A percentile compares a stretch with the other conserved stretches of the same genome.
Evolutionary conservation across 768 basidiomycete species (phyloP).

Genomic region (Holtermannia corniformis): DNA sequence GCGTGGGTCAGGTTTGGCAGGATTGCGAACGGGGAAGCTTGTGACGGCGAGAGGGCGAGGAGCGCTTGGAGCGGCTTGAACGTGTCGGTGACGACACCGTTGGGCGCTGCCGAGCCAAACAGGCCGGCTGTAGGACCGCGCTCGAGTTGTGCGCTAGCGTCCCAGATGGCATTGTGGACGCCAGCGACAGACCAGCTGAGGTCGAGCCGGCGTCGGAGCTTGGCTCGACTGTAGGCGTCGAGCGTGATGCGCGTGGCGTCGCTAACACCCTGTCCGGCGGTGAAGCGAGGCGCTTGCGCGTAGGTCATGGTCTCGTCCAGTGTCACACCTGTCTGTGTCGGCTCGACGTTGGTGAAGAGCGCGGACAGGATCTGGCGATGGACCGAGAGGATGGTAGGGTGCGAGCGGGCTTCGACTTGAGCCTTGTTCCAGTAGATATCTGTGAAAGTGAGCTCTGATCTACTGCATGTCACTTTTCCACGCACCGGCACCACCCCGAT

Average conservation of each 20-base stretch:
- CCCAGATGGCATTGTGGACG: background rate
- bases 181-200: background rate
- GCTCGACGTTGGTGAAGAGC: background rate
- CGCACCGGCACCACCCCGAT: slow-evolving; percentile 9
- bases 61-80: slow-evolving; percentile 6
- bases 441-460: too few species aligned
- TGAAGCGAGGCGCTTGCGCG: background rate
- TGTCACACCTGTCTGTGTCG: background rate
- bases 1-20: slow-evolving; percentile 13
- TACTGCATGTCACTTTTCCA: slow-evolving; percentile 8
- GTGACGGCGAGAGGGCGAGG: slow-evolving; percentile 16
- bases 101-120: background rate
- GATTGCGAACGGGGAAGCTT: slow-evolving; percentile 2
- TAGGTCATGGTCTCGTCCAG: background rate
- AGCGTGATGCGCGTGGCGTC: background rate
- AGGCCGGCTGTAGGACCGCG: background rate
- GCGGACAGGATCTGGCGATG: slow-evolving; percentile 13
- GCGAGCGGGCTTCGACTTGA: slow-evolving; percentile 15
- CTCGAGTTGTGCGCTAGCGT: background rate
- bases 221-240: background rate
- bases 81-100: background rate
- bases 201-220: background rate
- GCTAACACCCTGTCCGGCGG: background rate
- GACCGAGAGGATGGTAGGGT: slow-evolving; percentile 20
- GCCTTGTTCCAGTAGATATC: slow-evolving; percentile 25